Evolutionary conservation across 192 early-diverging fungal species (phyloP), one percentile per base, ranked within the genome.

Genomic region (Linnemannia exigua): DNA sequence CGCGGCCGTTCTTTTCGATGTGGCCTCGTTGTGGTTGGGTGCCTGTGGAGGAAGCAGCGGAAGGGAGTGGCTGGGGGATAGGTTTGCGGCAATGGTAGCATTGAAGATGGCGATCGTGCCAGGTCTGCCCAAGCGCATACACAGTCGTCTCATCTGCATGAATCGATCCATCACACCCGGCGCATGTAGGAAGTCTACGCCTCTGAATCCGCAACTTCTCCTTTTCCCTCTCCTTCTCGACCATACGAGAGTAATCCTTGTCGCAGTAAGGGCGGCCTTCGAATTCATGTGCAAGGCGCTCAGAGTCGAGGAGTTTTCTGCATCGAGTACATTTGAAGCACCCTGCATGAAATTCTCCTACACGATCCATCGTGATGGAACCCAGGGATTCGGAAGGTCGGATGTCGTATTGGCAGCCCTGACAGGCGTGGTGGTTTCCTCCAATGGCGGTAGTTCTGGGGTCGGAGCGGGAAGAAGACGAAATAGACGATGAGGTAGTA

Each of bases 31-130:
- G 75, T 58, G 82, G 80, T 28, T 83, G 14, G n/a, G 1, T 63
- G 14, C 52, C 52, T n/a, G 25, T 63, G 28, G 58, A 63, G 58
- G 58, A 44, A 9, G 41, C 3, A 9, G 41, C 9, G 9, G 3
- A 9, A 44, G 41, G 3, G 41, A 9, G n/a, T n/a, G n/a, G 58
- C 14, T 33, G 58, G 28, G 28, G 51, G 48, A 97, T 93, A 36
- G 92, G 87, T 72, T 93, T 89, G 33, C 90, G 86, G 86, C 96
- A 96, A 67, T 91, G 88, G 66, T 92, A 89, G 81, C 93, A 95
- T 68, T 90, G 89, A 68, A 94, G 88, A 85, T 94, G 93, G 51
- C 87, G 80, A n/a, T 91, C 90, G 75, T 94, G 92, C 88, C 92
- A 96, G 58, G 90, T 89, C 72, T 91, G 87, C 7, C 91, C 93